Evolutionary conservation across 345 rosid species (phyloP), one percentile per base, ranked within the genome.

Genomic region (Hypericum perforatum): DNA sequence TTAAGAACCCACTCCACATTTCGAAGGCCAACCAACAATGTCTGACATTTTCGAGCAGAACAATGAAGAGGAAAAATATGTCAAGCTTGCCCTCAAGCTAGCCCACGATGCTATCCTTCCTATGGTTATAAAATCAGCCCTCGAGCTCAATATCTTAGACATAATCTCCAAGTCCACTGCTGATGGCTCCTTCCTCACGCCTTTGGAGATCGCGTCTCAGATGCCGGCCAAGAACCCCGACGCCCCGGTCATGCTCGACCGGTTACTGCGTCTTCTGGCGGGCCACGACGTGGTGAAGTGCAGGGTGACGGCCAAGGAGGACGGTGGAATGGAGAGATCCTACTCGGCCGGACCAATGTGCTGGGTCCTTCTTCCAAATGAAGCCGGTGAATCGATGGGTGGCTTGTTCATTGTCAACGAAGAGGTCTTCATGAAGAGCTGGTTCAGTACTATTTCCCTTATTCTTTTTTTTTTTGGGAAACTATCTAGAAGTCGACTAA

Each of bases 141-240:
- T 82, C 0, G 77, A 82, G 58, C 76, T 82, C 9, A 73, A 70
- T 49, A 54, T 76, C 54, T 54, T 82, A 0, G 77, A 74, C 71
- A 60, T 65, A 36, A 63, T 82, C 56, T 67, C 40, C 41, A 15
- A 63, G 1, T 38, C 69, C 7, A 59, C 56, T 0, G 65, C 62
- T 1, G 55, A 52, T 7, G 59, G 52, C 57, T 45, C 16, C 1
- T 64, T 60, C 52, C 70, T 82, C 43, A 73, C 86, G 37, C 58
- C 75, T 0, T 54, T n/a, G n/a, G n/a, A n/a, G n/a, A n/a, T n/a
- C n/a, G n/a, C n/a, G n/a, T n/a, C n/a, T n/a, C n/a, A n/a, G n/a
- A 61, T 82, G 1, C 75, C 68, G 43, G 43, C 81, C 5, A 65
- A 63, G 37, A 77, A 77, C 39, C 74, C 79, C 0, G 76, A 62